phyloP scores from a whole-genome alignment of 441 rosid species.

The Adansonia grandidieri region DNA sequence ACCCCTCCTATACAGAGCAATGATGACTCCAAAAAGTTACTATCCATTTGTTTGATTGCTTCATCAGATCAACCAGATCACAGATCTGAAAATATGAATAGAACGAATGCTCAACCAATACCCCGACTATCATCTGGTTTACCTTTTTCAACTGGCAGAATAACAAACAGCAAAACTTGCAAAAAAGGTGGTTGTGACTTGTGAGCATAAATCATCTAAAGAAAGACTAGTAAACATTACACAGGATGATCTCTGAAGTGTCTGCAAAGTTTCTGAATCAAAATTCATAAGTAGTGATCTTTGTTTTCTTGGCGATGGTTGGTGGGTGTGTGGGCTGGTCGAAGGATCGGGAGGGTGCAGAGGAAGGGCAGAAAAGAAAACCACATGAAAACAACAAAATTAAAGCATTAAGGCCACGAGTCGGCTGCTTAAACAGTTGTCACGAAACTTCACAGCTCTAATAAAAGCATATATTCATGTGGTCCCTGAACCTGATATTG shows the following conservation, averaged over 20 bases:
- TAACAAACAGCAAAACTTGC: not conserved
- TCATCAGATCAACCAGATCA: not conserved
- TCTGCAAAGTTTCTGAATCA: too few relatives aligned
- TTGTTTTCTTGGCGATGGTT: not conserved
- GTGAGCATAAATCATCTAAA: slow-evolving; percentile 7
- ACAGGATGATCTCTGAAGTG: not conserved
- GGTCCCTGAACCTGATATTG: slow-evolving; percentile 43
- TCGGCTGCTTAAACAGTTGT: not conserved
- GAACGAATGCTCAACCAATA: not conserved
- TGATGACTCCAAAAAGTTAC: slow-evolving; percentile 1
- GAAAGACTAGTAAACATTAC: not conserved
- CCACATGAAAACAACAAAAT: not conserved
- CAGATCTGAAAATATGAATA: not conserved
- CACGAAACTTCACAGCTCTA: not conserved
- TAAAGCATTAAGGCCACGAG: not conserved
- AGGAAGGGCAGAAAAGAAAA: not conserved
- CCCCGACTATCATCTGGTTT: not conserved
- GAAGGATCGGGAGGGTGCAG: too few relatives aligned
- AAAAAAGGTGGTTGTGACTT: not conserved
- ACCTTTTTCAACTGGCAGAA: not conserved
- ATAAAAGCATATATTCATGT: slow-evolving; percentile 30
- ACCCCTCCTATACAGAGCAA: not conserved
- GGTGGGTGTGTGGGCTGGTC: not conserved
- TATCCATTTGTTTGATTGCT: not conserved
- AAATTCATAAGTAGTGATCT: not conserved